Evolutionary conservation across 2,329 filamentous ascomycete genomes (phyloP), one percentile per base, ranked within the genome.

Genomic region (Verticillium nonalfalfae): DNA sequence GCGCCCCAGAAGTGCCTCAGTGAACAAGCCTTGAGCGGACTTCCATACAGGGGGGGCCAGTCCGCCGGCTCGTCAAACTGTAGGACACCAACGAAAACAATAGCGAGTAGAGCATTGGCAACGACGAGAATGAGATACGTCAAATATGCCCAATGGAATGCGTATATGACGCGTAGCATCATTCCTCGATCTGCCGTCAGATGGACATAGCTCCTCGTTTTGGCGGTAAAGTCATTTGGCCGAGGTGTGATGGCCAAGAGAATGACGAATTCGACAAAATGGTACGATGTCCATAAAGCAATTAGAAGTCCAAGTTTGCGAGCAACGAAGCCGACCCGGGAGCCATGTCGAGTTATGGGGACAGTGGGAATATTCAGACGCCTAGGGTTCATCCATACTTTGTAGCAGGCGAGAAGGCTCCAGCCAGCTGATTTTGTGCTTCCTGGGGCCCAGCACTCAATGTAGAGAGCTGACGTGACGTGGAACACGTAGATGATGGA

Each of bases 1-100:
- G 58, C 11, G 26, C 66, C 63, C 67, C 65, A 71, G 55, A 71
- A 69, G 7, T 65, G 65, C 11, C 64, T 63, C 4, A 71, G 35
- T 0, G 66, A 60, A 40, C 64, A 63, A 3, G 64, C 66, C 21
- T 68, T 57, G 35, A 26, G 5, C 10, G 65, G 36, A 38, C 54
- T 62, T 3, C 67, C 66, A 35, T 67, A 69, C 4, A 69, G 39
- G 6, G 60, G 57, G 1, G 67, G 64, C 69, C 66, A 69, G 31
- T 70, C 66, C 3, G 62, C 54, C 1, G 63, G 63, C n/a, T 21
- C 33, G 35, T 68, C 67, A 60, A 66, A 63, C 4, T 52, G 26
- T 5, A 70, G n/a, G 4, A 67, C 18, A 1, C 50, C 59, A n/a
- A 70, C 67, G 50, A 66, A 68, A 7, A 66, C 1, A 1, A 66